These are phyloP conservation scores for Candida silvatica DNA, from an alignment of 805 yeast genomes.

Conservation along the genomic window DNA sequence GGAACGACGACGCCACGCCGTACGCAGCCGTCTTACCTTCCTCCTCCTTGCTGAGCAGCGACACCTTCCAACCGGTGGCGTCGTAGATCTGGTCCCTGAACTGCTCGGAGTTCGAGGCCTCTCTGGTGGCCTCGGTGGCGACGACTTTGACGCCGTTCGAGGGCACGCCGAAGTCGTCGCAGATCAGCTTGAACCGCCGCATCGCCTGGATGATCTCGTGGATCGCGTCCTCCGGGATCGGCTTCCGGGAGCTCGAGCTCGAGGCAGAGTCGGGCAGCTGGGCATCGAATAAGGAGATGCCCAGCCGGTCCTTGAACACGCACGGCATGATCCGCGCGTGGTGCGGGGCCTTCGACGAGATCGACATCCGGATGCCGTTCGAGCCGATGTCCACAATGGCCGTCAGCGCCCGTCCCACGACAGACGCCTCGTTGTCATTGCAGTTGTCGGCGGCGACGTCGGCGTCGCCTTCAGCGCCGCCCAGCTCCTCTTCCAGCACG, in stretches of 20 bases:
- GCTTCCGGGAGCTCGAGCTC: constrained; percentile 25
- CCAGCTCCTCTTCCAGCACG: neutral
- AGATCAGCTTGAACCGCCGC: constrained; percentile 58
- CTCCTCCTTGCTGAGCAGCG: constrained; percentile 48
- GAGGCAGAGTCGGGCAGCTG: constrained; percentile 32
- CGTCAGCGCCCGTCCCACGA: constrained; percentile 47
- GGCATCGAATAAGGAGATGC: constrained; percentile 59
- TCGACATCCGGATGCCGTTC: constrained; percentile 65
- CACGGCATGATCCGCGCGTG: constrained; percentile 75
- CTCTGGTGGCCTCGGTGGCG: constrained; percentile 70
- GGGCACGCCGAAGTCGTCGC: constrained; percentile 68
- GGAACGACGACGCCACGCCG: constrained; percentile 69
- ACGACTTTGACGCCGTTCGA: constrained; percentile 52
- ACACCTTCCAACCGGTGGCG: constrained; percentile 62
- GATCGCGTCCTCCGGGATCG: constrained; percentile 51
- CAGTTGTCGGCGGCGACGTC: too few species aligned
- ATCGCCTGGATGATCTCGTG: constrained; percentile 53
- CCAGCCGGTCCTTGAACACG: constrained; percentile 65
- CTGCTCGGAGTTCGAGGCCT: constrained; percentile 54
- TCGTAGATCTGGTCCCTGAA: constrained; percentile 46
- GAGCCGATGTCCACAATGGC: constrained; percentile 76
- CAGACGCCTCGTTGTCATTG: constrained; percentile 39
- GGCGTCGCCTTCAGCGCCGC: constrained; percentile 6
- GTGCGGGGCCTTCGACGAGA: constrained; percentile 58
- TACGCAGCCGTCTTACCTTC: constrained; percentile 64